Conservation (phyloP, 2,329 filamentous ascomycete genomes). For the Periconia digitata region DNA sequence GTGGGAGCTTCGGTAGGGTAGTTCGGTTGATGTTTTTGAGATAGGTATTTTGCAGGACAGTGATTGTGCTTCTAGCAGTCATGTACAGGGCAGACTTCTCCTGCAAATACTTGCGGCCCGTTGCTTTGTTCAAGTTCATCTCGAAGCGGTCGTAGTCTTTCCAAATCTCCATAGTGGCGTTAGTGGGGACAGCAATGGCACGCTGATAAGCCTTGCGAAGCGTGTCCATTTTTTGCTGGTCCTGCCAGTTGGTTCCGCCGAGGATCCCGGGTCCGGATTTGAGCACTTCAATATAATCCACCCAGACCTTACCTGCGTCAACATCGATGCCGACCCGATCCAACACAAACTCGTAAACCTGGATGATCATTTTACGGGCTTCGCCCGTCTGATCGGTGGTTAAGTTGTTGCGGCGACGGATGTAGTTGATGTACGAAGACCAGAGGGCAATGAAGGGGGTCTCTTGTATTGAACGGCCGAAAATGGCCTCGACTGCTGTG, state of each 20-base stretch:
- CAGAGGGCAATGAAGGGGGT: constrained; percentile 85
- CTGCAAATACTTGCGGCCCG: constrained; percentile 90
- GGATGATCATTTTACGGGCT: constrained; percentile 76
- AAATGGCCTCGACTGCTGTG: constrained; percentile 76
- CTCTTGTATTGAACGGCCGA: constrained; percentile 74
- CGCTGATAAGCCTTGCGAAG: constrained; percentile 90
- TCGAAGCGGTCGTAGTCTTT: constrained; percentile 98
- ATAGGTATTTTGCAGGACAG: constrained; percentile 79
- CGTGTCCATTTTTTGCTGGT: constrained; percentile 96
- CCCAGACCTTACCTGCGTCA: constrained; percentile 86
- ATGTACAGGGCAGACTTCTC: constrained; percentile 93
- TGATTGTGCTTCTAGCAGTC: constrained; percentile 89
- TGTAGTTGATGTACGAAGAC: constrained; percentile 93
- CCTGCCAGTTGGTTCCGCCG: constrained; percentile 88
- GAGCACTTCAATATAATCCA: constrained; percentile 92
- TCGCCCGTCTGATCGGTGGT: constrained; percentile 75
- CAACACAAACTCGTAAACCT: constrained; percentile 91
- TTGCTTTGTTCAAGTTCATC: constrained; percentile 88
- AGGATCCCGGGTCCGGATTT: constrained; percentile 83
- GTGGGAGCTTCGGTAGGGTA: constrained; percentile 78
- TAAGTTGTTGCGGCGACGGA: constrained; percentile 86
- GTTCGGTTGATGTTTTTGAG: constrained; percentile 74
- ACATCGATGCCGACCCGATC: constrained; percentile 88
- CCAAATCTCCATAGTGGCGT: constrained; percentile 82
- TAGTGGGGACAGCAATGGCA: constrained; percentile 83